Evolutionary conservation across 2,329 filamentous ascomycete genomes (phyloP).

Genomic region (Aureobasidium sp.): DNA sequence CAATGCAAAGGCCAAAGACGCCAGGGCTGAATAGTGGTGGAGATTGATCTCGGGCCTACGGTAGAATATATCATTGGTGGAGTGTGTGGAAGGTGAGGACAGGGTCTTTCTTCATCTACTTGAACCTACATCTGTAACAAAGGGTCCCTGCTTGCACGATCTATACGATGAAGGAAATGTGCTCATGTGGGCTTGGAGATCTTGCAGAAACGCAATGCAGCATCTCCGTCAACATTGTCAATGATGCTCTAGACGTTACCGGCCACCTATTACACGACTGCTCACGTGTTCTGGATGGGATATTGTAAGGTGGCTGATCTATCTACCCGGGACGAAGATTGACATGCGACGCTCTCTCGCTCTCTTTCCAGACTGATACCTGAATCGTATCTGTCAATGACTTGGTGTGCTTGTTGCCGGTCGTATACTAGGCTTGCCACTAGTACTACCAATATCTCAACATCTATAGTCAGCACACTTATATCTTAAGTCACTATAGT

Average conservation of each 20-base stretch:
- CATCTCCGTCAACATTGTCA: not conserved
- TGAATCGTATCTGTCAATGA: not conserved
- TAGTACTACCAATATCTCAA: not conserved
- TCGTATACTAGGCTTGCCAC: not conserved
- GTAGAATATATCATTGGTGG: not conserved
- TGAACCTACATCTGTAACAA: not conserved
- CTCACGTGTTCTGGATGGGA: not conserved
- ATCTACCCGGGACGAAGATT: not conserved
- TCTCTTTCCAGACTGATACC: not conserved
- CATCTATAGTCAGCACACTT: not conserved
- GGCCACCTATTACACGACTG: not conserved
- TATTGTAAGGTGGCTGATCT: not conserved
- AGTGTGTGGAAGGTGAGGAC: not conserved
- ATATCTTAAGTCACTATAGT: not conserved
- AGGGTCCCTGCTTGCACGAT: not conserved
- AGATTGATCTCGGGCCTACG: not conserved
- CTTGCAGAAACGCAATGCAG: not conserved
- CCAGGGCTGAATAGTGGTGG: constrained; percentile 7
- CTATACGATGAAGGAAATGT: not conserved
- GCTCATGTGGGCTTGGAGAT: not conserved
- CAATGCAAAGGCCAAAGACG: not conserved
- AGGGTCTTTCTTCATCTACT: constrained; percentile 3
- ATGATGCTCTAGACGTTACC: not conserved
- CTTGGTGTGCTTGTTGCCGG: not conserved
- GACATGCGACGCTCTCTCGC: not conserved